Evolutionary conservation across 176 grass and related monocot species (phyloP), one percentile per base, ranked within the genome.

Genomic region (Oryza coarctata): DNA sequence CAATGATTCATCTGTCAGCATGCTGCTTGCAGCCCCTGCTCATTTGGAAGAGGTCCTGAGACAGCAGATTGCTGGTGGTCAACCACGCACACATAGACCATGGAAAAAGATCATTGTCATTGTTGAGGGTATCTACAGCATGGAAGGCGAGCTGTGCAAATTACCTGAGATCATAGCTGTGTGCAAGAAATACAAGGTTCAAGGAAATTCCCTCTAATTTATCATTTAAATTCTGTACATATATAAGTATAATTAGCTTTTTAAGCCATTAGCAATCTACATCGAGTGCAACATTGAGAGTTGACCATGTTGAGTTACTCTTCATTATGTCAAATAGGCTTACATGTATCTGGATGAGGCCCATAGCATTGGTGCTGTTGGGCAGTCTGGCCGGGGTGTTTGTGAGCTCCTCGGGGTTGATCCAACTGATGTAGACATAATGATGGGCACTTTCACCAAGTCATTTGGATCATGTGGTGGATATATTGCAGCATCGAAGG

Each of bases 71-170:
- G 88, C 93, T 67, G 82, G 76, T 41, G 90, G 93, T 58, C 93
- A 95, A 44, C 94, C 94, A 77, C 74, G 94, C 63, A 97, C 87
- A 14, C 86, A 91, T 77, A 85, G 84, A 76, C 80, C 88, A 28
- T 97, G 94, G 94, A 97, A 91, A 79, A 97, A 93, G 85, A 97
- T 97, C 50, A 91, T 97, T 88, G 93, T 95, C 65, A 88, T 95
- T 82, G 88, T 95, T 13, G 93, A 95, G 85, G 90, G 93, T 66
- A 95, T 95, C 64, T 95, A 95, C 43, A 95, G 93, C 70, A 95
- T 95, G 93, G 93, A 95, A 88, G 93, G 93, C 44, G 90, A 95
- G 78, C 81, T 95, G 28, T 92, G 93, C 88, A 95, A 92, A 80
- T 88, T 95, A 22, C 93, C 93, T 81, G 90, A 95, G 86, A 87